Evolutionary conservation across 139 green algal genomes (phyloP).

Genomic region (Closterium sp.): DNA sequence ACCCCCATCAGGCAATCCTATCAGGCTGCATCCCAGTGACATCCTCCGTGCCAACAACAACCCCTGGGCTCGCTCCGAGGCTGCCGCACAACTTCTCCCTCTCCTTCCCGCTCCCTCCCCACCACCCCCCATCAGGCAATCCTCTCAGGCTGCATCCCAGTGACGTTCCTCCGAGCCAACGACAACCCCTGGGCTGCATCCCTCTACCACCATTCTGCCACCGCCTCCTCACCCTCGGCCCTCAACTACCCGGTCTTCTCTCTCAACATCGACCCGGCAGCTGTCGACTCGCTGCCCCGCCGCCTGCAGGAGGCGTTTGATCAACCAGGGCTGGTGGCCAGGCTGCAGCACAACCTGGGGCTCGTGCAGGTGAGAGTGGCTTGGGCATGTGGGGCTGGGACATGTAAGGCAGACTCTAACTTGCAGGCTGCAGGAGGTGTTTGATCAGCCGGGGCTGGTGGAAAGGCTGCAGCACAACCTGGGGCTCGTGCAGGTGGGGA

Average conservation of each 20-base stretch:
- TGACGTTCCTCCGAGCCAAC: not conserved
- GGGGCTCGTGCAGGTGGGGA: not conserved
- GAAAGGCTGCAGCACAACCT: not conserved
- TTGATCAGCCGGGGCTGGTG: not conserved
- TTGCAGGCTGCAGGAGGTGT: not conserved
- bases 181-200: not conserved
- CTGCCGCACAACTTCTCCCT: not conserved
- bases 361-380: not conserved
- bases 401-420: too few relatives aligned
- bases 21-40: not conserved
- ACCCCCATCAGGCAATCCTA: too few relatives aligned
- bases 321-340: not conserved
- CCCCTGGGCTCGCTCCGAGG: not conserved
- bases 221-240: too few relatives aligned
- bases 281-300: not conserved
- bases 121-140: not conserved
- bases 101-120: too few relatives aligned
- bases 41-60: not conserved
- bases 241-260: not conserved
- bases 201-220: too few relatives aligned
- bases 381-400: not conserved
- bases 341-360: not conserved
- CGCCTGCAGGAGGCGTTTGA: not conserved
- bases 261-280: not conserved
- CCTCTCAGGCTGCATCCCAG: not conserved